Evolutionary conservation across 2,329 filamentous ascomycete genomes (phyloP).

Genomic region (Trichoderma sp.): DNA sequence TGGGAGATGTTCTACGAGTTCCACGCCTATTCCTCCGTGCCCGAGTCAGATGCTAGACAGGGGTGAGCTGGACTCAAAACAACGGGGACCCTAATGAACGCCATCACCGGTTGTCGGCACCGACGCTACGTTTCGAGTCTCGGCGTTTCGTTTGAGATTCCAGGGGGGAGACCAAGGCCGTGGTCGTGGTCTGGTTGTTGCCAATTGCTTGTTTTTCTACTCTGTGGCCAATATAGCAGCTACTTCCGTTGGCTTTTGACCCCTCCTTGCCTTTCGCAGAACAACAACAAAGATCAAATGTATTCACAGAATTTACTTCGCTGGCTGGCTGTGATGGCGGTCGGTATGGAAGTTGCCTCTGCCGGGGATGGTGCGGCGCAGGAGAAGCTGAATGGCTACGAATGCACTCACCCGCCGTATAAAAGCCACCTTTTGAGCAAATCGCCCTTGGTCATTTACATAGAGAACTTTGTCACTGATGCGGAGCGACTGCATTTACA

Average conservation of each 20-base stretch:
- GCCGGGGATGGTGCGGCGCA: conserved; percentile 2
- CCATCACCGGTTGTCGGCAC: not conserved
- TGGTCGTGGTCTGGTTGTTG: not conserved
- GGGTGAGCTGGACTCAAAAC: conserved; percentile 6
- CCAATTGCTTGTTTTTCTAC: not conserved
- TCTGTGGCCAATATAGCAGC: too few species aligned
- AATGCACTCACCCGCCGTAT: conserved; percentile 40
- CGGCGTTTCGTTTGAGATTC: conserved; percentile 13
- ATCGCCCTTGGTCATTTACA: conserved; percentile 53
- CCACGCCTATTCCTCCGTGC: not conserved
- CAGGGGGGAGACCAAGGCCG: not conserved
- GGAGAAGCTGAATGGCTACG: conserved; percentile 26
- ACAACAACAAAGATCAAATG: not conserved
- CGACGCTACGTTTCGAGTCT: conserved; percentile 18
- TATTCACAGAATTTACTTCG: not conserved
- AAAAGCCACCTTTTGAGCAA: conserved; percentile 48
- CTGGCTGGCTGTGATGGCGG: conserved; percentile 16
- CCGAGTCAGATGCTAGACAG: conserved; percentile 6
- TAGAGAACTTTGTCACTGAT: conserved; percentile 48
- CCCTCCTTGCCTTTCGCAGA: not conserved
- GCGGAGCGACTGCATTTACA: conserved; percentile 47
- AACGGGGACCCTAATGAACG: not conserved
- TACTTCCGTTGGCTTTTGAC: not conserved
- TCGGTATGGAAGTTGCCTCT: conserved; percentile 5
- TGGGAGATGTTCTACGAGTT: not conserved